These are phyloP conservation scores for Forsythia suspensa DNA, from an alignment of 257 asterid species.

Conservation along the genomic window DNA sequence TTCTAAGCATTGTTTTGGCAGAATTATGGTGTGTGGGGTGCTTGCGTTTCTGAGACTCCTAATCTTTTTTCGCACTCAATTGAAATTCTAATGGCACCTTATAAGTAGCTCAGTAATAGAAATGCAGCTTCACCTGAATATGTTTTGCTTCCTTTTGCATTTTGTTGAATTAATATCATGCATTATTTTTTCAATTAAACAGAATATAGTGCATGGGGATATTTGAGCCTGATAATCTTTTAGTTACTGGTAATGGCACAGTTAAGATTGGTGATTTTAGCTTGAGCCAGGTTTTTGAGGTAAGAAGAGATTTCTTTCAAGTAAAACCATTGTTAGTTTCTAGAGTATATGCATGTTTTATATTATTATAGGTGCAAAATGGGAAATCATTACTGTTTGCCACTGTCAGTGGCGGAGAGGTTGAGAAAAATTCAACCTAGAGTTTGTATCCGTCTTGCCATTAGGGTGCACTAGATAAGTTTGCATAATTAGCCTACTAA, in stretches of 20 bases:
- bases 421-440: background rate
- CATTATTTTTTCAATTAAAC: constrained; percentile 30
- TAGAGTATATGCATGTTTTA: background rate
- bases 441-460: background rate
- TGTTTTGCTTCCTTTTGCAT: background rate
- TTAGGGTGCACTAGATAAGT: background rate
- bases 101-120: too few relatives aligned
- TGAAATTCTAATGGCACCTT: too few relatives aligned
- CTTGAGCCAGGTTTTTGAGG: constrained; percentile 98
- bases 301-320: constrained; percentile 25
- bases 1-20: too few relatives aligned
- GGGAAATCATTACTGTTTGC: background rate
- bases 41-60: too few relatives aligned
- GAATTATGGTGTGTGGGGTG: too few relatives aligned
- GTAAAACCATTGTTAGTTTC: background rate
- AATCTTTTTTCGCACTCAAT: too few relatives aligned
- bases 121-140: too few relatives aligned
- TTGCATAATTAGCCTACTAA: constrained; percentile 13
- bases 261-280: constrained; percentile 97
- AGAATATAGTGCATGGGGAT: constrained; percentile 97
- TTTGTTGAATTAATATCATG: constrained; percentile 14
- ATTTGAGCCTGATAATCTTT: constrained; percentile 88
- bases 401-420: background rate
- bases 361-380: background rate
- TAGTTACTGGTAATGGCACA: constrained; percentile 75